phyloP scores from a whole-genome alignment of 495 filamentous ascomycete genomes.

The Penicillium canariense region DNA sequence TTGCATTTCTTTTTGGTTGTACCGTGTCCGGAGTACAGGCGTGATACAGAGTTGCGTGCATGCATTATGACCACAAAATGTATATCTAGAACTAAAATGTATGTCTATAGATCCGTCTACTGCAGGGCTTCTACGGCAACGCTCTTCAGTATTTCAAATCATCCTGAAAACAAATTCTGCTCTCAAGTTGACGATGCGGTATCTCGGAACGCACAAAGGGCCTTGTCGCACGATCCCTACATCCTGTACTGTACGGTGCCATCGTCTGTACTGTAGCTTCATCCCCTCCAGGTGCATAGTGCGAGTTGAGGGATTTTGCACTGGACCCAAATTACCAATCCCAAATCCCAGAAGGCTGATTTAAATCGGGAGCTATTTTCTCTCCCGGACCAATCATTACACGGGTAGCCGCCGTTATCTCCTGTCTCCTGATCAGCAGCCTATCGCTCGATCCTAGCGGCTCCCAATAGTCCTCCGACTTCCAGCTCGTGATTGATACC shows the following conservation, averaged over 20 bases:
- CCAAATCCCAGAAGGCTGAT: neutral
- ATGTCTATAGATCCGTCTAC: neutral
- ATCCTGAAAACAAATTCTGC: neutral
- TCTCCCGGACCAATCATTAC: neutral
- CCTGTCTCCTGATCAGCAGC: neutral
- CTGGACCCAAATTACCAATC: neutral
- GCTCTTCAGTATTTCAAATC: neutral
- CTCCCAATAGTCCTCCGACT: neutral
- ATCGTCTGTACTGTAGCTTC: neutral
- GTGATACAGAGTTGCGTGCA: neutral
- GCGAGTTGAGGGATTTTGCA: neutral
- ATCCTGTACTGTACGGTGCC: neutral
- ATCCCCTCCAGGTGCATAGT: neutral
- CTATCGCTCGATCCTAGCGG: neutral
- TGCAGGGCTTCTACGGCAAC: neutral
- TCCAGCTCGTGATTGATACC: too few relatives aligned
- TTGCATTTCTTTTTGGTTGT: neutral
- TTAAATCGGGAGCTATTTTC: neutral
- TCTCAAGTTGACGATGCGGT: neutral
- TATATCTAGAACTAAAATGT: neutral
- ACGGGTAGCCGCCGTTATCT: neutral
- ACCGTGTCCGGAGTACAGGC: neutral
- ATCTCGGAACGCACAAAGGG: too few relatives aligned
- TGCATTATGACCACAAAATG: constrained; percentile 1
- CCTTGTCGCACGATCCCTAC: too few relatives aligned